Base-by-base conservation (phyloP, 2,329 filamentous ascomycete genomes). In the Epichloe scottii region DNA sequence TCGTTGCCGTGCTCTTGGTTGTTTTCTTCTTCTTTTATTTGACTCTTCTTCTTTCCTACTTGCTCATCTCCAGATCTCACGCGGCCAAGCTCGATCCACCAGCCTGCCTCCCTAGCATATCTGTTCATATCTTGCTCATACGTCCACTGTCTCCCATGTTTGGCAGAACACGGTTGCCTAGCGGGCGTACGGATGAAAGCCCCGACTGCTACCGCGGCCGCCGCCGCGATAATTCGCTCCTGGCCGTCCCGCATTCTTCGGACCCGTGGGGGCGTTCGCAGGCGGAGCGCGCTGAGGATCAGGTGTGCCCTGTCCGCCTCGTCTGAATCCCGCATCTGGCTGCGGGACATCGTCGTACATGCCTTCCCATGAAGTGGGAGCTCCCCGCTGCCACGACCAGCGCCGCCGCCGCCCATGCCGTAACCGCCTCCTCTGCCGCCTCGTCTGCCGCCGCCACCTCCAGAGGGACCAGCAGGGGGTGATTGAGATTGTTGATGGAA, bases 281-380 rank as follows among this genome's bases (percentile, higher is more conserved):
- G 78, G 77, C 23, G 70, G 69, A 21, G 68, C 69, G 54, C 79
- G 76, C 23, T 67, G 62, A 1, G 75, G 68, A 43, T 68, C 64
- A 40, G 69, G 64, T 48, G 66, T 68, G 38, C 66, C 70, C 52
- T 67, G 68, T 58, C 68, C 68, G 63, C 69, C 58, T 26, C 68
- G 68, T 34, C 62, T 58, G 53, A 70, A 72, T 19, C 60, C 58
- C 51, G 83, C 78, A 59, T 84, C 83, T 5, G 88, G 88, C 63
- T 91, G 88, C 15, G 89, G 90, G 2, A 90, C 87, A 65, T 96
- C 91, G 64, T 97, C 91, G 66, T 96, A 97, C 89, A 95, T 95
- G 62, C 91, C 91, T 66, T 97, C 91, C 89, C 90, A 96, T 40
- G 85, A 90, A 23, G 87, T 88, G n/a, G 85, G 85, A 15, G 81